phyloP scores from a whole-genome alignment of 495 filamentous ascomycete genomes.

The Cercophora sp. region DNA sequence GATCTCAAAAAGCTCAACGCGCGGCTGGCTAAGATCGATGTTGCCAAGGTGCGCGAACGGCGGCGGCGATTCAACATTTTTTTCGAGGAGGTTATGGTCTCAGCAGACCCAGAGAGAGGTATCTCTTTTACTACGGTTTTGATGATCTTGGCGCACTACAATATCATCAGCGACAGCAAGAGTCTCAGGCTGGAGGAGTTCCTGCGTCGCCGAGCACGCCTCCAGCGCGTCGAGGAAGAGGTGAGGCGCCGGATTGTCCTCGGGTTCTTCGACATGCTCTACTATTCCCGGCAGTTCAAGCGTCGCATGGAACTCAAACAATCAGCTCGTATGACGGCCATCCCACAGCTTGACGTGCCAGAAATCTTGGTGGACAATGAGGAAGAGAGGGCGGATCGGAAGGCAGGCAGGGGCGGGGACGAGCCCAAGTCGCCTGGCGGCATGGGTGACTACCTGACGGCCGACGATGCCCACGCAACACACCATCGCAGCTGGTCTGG shows the following conservation, averaged over 20 bases:
- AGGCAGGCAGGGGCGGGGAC: constrained; percentile 20
- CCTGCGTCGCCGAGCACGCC: constrained; percentile 78
- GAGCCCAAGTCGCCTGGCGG: constrained; percentile 6
- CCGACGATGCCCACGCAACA: constrained; percentile 31
- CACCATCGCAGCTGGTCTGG: constrained; percentile 39
- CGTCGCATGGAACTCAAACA: constrained; percentile 62
- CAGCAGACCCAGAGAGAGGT: constrained; percentile 78
- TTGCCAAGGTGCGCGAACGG: constrained; percentile 65
- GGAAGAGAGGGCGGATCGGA: constrained; percentile 25
- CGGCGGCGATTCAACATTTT: constrained; percentile 81
- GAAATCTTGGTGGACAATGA: constrained; percentile 83
- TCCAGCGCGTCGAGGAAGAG: constrained; percentile 95
- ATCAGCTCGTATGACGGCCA: constrained; percentile 65
- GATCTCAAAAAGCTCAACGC: constrained; percentile 72
- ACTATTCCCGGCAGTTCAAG: constrained; percentile 81
- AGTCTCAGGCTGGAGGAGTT: constrained; percentile 92
- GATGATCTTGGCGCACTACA: constrained; percentile 97
- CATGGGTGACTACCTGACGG: constrained; percentile 27
- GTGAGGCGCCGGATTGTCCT: constrained; percentile 83
- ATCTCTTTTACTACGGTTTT: constrained; percentile 92
- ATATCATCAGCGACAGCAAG: constrained; percentile 97
- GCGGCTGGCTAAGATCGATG: constrained; percentile 71
- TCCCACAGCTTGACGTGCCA: constrained; percentile 80
- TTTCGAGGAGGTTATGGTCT: constrained; percentile 94
- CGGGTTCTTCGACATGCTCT: constrained; percentile 93